Evolutionary conservation across 164 flowering plant genomes (phyloP), one percentile per base, ranked within the genome.

Genomic region (Macadamia tetraphylla): DNA sequence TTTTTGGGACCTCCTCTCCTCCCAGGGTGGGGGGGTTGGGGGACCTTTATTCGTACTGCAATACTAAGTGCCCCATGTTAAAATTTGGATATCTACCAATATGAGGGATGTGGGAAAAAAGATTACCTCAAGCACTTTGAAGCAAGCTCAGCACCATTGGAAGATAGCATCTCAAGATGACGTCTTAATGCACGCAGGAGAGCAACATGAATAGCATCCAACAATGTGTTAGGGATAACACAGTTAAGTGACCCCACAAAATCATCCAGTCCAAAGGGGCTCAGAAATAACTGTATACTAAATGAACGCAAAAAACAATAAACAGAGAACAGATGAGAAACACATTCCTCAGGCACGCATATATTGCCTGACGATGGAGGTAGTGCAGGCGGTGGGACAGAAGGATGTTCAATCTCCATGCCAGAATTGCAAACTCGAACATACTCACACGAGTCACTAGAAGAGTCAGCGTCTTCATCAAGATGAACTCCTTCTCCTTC

Each of bases 191-290:
- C 82, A 29, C 89, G 90, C 85, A 95, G n/a, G 61, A 92, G 76
- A 44, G 93, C 83, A 67, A 89, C 81, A 76, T 92, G 96, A 74
- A 95, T 71, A 32, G 88, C 84, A 77, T 92, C 97, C 80, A 88
- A 68, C 82, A 95, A 78, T 17, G 91, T 74, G 75, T 89, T 95
- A 14, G 85, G 83, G 9, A 64, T 73, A 55, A 46, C 18, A 67
- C 83, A 88, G 68, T 88, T 92, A 42, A 95, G 80, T 7, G 91
- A 80, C 4, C 98, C 97, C 49, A 95, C 98, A 73, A 95, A 88
- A 68, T 92, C 97, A 70, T 95, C 93, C 74, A 95, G 71, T n/a
- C 77, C 75, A 71, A 95, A 92, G 1, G 99, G 98, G 71, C 81
- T 78, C 74, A 95, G 70, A 68, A 86, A 95, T 64, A 95, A 70